Conservation (phyloP, 192 early-diverging fungal genomes). For the Backusella morwellensis region DNA sequence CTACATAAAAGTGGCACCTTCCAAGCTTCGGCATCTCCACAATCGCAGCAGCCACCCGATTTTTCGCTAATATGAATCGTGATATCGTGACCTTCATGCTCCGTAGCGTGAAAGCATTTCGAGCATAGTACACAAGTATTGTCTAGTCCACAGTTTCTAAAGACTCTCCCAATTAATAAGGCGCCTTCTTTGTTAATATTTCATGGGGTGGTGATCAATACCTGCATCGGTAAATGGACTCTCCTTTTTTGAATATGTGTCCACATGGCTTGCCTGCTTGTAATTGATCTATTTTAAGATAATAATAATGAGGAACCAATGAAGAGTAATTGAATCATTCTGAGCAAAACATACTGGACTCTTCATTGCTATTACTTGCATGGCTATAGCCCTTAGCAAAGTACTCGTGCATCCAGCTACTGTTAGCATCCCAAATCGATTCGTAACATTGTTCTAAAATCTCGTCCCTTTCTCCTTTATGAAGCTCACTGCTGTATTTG, state of each 20-base stretch:
- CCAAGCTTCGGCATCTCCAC: constrained; percentile 97
- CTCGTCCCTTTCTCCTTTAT: neutral
- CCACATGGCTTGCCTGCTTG: constrained; percentile 87
- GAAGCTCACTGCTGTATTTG: constrained; percentile 10
- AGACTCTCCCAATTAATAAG: neutral
- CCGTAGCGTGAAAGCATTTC: constrained; percentile 85
- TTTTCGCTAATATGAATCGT: constrained; percentile 80
- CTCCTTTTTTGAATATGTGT: constrained; percentile 91
- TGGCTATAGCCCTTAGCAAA: constrained; percentile 12
- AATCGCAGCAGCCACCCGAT: constrained; percentile 96
- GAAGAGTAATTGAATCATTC: neutral
- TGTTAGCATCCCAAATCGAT: constrained; percentile 31
- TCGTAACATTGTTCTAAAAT: constrained; percentile 29
- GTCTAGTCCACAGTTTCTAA: constrained; percentile 93
- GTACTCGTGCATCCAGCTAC: constrained; percentile 23
- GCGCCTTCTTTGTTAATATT: neutral
- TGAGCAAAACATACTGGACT: constrained; percentile 4
- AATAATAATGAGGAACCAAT: neutral
- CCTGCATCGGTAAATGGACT: constrained; percentile 91
- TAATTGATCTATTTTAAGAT: constrained; percentile 11
- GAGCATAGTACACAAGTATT: constrained; percentile 95
- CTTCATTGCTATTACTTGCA: constrained; percentile 12
- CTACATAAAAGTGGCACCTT: constrained; percentile 76
- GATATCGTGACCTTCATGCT: constrained; percentile 93
- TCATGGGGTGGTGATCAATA: constrained; percentile 22